Percentiles rank a stretch among this genome's conserved stretches.
These are phyloP conservation scores for Hsuehochloa calcarea DNA, from an alignment of 176 grass and related monocot species.

Conservation along the genomic window DNA sequence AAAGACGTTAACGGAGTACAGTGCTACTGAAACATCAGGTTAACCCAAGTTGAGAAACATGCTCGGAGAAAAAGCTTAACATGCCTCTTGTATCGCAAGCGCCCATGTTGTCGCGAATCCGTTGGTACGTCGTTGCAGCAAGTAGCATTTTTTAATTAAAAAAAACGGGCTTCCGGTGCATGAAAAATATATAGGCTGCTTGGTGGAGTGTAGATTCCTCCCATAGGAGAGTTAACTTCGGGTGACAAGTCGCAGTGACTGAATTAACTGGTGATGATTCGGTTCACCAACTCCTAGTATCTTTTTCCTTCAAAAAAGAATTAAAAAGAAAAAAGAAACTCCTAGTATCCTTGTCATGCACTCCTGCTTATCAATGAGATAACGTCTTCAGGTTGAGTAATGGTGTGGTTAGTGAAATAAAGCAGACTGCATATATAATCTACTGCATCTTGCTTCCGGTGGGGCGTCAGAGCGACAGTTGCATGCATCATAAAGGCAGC, in stretches of 20 bases:
- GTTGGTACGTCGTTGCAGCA: too few relatives aligned
- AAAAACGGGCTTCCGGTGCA: too few relatives aligned
- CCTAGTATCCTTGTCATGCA: background rate
- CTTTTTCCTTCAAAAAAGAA: too few relatives aligned
- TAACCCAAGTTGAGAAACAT: too few relatives aligned
- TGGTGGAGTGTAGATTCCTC: background rate
- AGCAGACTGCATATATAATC: background rate
- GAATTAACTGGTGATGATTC: background rate
- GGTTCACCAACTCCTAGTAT: slow-evolving; percentile 18
- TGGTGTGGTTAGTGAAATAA: background rate
- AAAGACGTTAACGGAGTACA: too few relatives aligned
- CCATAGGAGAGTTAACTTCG: background rate
- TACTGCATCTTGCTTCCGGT: background rate
- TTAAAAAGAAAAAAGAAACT: too few relatives aligned
- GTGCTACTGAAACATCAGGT: too few relatives aligned
- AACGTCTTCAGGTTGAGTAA: background rate
- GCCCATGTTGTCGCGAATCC: too few relatives aligned
- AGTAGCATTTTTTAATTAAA: too few relatives aligned
- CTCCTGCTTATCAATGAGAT: background rate
- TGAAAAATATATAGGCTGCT: too few relatives aligned
- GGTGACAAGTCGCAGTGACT: background rate
- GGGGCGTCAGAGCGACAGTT: background rate
- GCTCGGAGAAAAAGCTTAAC: too few relatives aligned
- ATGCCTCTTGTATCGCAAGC: too few relatives aligned
- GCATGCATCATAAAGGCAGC: background rate